A percentile compares a stretch with the other conserved stretches of the same genome.
These are phyloP conservation scores for Pharnaceum exiguum DNA, from an alignment of 148 eudicot genomes.

Conservation along the genomic window DNA sequence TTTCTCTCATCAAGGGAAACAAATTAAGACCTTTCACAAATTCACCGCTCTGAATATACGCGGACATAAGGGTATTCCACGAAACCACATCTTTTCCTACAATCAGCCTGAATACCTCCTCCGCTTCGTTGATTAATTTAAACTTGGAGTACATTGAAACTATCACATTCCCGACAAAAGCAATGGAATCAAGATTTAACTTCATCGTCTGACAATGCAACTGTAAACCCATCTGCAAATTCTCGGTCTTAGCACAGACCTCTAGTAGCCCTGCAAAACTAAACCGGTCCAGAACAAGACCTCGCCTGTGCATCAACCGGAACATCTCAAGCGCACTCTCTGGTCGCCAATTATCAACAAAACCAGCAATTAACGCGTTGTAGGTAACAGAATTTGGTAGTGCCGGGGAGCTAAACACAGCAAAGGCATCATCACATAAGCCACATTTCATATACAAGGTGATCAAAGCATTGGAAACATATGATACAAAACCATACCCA, in stretches of 20 bases:
- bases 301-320: slow-evolving; percentile 28
- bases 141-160: slow-evolving; percentile 41
- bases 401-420: slow-evolving; percentile 13
- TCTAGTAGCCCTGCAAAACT: slow-evolving; percentile 34
- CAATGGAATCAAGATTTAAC: slow-evolving; percentile 32
- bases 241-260: slow-evolving; percentile 24
- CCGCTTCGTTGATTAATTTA: slow-evolving; percentile 27
- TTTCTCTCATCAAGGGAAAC: slow-evolving; percentile 29
- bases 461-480: slow-evolving; percentile 43
- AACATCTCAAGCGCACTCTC: slow-evolving; percentile 35
- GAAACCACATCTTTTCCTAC: slow-evolving; percentile 46
- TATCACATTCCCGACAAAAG: slow-evolving; percentile 39
- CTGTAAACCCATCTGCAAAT: slow-evolving; percentile 26
- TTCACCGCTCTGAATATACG: slow-evolving; percentile 29
- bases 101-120: slow-evolving; percentile 33
- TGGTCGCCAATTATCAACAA: slow-evolving; percentile 38
- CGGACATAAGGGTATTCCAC: slow-evolving; percentile 47
- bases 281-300: slow-evolving; percentile 42
- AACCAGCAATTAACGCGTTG: slow-evolving; percentile 44
- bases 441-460: slow-evolving; percentile 52
- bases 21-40: slow-evolving; percentile 29
- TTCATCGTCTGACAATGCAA: slow-evolving; percentile 39
- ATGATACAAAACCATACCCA: slow-evolving; percentile 25
- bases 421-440: slow-evolving; percentile 32
- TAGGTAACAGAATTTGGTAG: slow-evolving; percentile 34